Conservation (phyloP, 2,329 filamentous ascomycete species). For the Fusarium denticulatum region DNA sequence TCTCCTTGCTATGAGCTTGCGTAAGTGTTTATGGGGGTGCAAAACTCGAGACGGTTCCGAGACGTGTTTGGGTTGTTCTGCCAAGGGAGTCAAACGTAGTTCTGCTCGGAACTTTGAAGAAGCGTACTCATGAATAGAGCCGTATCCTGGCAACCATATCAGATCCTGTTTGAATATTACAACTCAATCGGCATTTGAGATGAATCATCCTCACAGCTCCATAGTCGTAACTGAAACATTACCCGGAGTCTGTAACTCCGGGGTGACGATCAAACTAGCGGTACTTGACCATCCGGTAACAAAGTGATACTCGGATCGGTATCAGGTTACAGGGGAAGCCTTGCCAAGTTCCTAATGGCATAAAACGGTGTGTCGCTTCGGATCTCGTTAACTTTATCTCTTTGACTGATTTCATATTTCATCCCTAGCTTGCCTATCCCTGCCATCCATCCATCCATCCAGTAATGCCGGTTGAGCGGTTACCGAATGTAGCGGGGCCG, state of each 20-base stretch:
- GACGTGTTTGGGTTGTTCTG: slow-evolving; percentile 21
- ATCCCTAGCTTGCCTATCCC: background rate
- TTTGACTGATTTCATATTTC: background rate
- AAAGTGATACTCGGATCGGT: slow-evolving; percentile 27
- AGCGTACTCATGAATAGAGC: background rate
- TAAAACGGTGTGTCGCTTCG: background rate
- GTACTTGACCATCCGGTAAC: slow-evolving; percentile 29
- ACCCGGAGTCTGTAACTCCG: slow-evolving; percentile 13
- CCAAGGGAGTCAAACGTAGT: background rate
- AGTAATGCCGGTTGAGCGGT: background rate
- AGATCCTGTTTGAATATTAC: background rate
- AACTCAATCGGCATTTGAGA: background rate
- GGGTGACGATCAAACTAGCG: slow-evolving; percentile 34
- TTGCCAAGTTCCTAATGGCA: background rate
- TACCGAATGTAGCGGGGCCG: background rate
- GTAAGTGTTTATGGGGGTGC: background rate
- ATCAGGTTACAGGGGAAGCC: slow-evolving; percentile 3
- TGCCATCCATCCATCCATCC: background rate
- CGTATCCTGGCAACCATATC: background rate
- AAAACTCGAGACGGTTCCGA: slow-evolving; percentile 23
- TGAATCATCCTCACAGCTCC: slow-evolving; percentile 5
- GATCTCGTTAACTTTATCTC: background rate
- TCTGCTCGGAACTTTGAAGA: background rate
- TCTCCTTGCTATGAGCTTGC: background rate
- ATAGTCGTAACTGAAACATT: slow-evolving; percentile 22